phyloP scores from a whole-genome alignment of 2,329 filamentous ascomycete genomes.

The Sporothrix phasma region DNA sequence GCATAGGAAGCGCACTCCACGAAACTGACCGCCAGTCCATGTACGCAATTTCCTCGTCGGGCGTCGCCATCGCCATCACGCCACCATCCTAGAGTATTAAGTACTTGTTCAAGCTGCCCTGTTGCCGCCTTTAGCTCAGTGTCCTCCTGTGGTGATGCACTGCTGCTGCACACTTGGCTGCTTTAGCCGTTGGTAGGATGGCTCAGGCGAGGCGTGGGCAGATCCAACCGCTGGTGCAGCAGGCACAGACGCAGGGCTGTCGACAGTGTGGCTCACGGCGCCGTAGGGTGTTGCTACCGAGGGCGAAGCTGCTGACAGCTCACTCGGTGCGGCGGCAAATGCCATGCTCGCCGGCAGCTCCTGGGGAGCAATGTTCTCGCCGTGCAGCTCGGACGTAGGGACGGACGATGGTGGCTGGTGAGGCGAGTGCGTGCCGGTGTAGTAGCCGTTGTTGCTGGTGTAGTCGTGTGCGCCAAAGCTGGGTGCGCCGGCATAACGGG shows the following conservation, averaged over 20 bases:
- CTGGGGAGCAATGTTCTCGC: neutral
- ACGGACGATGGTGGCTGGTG: neutral
- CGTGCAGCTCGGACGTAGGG: slow-evolving; percentile 6
- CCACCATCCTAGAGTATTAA: neutral
- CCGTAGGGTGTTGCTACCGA: neutral
- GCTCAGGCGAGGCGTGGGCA: neutral
- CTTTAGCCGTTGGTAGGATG: neutral
- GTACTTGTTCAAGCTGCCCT: neutral
- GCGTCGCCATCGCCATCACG: neutral
- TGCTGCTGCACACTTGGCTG: neutral
- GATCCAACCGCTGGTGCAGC: neutral
- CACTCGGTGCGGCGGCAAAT: neutral
- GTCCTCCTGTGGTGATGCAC: neutral
- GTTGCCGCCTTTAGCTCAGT: neutral
- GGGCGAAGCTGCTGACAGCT: neutral
- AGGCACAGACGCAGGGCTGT: neutral
- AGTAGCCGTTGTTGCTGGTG: neutral
- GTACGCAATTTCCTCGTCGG: neutral
- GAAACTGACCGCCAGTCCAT: neutral
- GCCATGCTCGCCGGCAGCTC: slow-evolving; percentile 3
- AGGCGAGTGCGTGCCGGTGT: neutral
- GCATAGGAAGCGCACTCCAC: neutral
- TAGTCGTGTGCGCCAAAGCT: neutral
- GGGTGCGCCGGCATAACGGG: neutral
- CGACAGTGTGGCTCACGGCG: neutral